Base-by-base conservation (phyloP, 305 asterid species). In the Andrographis paniculata region DNA sequence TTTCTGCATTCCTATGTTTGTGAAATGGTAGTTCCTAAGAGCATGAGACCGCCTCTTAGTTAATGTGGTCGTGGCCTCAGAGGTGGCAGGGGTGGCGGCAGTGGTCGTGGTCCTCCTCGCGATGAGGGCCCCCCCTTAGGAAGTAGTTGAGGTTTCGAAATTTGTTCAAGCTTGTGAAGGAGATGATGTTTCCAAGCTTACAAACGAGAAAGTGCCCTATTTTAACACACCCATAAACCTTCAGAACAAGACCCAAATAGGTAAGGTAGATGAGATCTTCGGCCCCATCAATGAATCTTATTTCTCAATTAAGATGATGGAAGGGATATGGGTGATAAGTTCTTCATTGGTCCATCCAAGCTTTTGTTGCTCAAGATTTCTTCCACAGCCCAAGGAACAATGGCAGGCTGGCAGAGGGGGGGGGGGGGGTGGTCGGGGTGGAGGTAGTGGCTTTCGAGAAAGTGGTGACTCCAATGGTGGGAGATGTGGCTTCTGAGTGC, bases 271-370 rank as follows among this genome's bases (percentile, higher is more conserved):
- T n/a, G n/a, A n/a, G n/a, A n/a, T n/a, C n/a, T n/a, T n/a, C n/a
- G n/a, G n/a, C n/a, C n/a, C n/a, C n/a, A n/a, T n/a, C n/a, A n/a
- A n/a, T 83, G 95, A 87, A 56, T 80, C 96, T 31, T 60, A 47
- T 41, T 87, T 87, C 53, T 91, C 96, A 4, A 49, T 86, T 45
- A 85, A 89, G 67, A 88, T 85, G 95, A 71, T 69, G 82, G 98
- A 85, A 60, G 95, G 98, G 31, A 80, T 85, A 58, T 75, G 0
- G 95, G 95, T 0, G 98, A 89, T 49, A 85, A 89, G 69, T 89
- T 89, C 82, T 82, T 18, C 73, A 89, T 85, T 43, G 98, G 85
- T 60, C 95, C 95, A 0, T 78, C 87, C 36, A 87, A 87, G 77
- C 93, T 87, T 35, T 65, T 87, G 71, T 94, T 95, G 0, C 79